phyloP scores from a whole-genome alignment of 805 yeast species.

The Yamadazyma laniorum region DNA sequence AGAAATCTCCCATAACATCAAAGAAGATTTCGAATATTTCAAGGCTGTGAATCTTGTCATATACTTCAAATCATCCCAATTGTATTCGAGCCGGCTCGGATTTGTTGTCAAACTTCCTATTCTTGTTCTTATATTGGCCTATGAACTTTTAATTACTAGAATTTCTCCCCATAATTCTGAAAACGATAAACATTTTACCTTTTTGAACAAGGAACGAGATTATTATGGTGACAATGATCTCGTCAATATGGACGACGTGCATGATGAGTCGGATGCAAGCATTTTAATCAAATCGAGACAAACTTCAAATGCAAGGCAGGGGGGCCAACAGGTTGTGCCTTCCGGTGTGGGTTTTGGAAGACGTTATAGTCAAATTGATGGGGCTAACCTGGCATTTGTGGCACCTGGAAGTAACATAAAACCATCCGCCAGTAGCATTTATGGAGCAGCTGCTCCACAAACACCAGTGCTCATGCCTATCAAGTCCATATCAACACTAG shows the following conservation, averaged over 20 bases:
- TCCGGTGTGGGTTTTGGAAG: constrained; percentile 7
- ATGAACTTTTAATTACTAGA: constrained; percentile 24
- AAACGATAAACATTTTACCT: constrained; percentile 31
- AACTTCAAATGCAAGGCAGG: constrained; percentile 17
- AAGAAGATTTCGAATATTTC: constrained; percentile 41
- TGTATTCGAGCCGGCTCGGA: constrained; percentile 16
- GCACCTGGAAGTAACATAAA: background rate
- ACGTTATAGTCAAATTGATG: constrained; percentile 17
- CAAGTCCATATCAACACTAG: constrained; percentile 33
- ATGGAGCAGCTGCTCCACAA: background rate
- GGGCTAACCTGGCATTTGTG: background rate
- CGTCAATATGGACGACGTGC: constrained; percentile 17
- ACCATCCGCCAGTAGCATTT: background rate
- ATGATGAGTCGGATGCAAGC: constrained; percentile 27
- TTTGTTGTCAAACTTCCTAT: constrained; percentile 37
- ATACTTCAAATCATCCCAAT: constrained; percentile 31
- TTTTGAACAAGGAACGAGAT: constrained; percentile 28
- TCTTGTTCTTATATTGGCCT: constrained; percentile 29
- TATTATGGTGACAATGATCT: constrained; percentile 31
- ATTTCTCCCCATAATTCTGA: constrained; percentile 12
- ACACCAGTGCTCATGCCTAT: constrained; percentile 22
- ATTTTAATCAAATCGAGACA: constrained; percentile 26
- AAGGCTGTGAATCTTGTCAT: constrained; percentile 38
- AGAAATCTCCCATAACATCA: constrained; percentile 30
- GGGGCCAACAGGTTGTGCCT: constrained; percentile 8